Evolutionary conservation across 2,329 filamentous ascomycete species (phyloP).

Genomic region (Thermoascus crustaceus): DNA sequence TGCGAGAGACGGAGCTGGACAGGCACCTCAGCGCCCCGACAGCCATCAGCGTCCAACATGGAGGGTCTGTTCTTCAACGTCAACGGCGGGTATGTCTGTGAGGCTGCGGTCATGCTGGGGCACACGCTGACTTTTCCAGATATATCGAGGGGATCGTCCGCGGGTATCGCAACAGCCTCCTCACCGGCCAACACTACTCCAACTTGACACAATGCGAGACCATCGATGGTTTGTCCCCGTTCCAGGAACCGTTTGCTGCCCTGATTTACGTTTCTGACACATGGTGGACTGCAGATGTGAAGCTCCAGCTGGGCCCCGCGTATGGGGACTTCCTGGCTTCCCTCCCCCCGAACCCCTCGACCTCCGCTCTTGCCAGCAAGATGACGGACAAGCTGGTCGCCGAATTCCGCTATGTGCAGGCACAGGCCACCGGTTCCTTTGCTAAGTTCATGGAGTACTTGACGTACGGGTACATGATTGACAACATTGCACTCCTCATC

Average conservation of each 20-base stretch:
- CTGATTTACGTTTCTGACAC: constrained; percentile 8
- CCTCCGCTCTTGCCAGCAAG: constrained; percentile 85
- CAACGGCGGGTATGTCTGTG: constrained; percentile 77
- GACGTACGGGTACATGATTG: constrained; percentile 99
- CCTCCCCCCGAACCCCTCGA: constrained; percentile 92
- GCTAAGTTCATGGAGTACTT: constrained; percentile 96
- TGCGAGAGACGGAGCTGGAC: constrained; percentile 10
- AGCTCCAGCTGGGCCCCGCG: constrained; percentile 90
- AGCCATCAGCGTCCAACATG: constrained; percentile 45
- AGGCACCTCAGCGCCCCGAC: constrained; percentile 1
- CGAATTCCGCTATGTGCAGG: constrained; percentile 92
- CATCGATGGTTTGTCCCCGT: constrained; percentile 65
- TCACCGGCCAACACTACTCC: constrained; percentile 83
- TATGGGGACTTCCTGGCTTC: constrained; percentile 95
- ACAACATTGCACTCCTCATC: constrained; percentile 96
- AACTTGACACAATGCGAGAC: constrained; percentile 97
- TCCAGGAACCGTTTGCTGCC: not conserved
- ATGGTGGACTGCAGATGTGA: constrained; percentile 61
- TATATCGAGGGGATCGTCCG: constrained; percentile 97
- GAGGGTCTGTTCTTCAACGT: constrained; percentile 93
- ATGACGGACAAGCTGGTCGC: constrained; percentile 97
- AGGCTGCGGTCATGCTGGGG: not conserved
- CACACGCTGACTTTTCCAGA: constrained; percentile 40
- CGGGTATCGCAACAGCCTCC: constrained; percentile 88
- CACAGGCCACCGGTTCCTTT: constrained; percentile 83